These are phyloP conservation scores for Paracamarosporium sp. DNA, from an alignment of 2,329 filamentous ascomycete species.

Conservation along the genomic window DNA sequence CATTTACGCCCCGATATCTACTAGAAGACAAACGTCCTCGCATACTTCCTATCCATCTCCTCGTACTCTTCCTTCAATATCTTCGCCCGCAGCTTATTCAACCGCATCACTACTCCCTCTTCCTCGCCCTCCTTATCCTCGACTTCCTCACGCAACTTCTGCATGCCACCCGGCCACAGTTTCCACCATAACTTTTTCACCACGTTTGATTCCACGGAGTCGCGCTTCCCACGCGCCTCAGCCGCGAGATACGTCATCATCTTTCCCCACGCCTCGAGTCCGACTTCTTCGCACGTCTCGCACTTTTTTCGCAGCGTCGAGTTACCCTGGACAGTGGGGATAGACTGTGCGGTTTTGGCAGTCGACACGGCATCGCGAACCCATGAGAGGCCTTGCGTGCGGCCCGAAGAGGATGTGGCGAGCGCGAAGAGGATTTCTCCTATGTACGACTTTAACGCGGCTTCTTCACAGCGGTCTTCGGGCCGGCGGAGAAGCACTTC, in stretches of 20 bases:
- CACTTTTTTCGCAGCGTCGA: conserved; percentile 66
- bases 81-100: conserved; percentile 42
- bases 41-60: conserved; percentile 44
- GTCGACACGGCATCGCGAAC: conserved; percentile 80
- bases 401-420: conserved; percentile 49
- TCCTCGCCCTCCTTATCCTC: conserved; percentile 43
- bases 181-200: conserved; percentile 34
- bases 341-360: conserved; percentile 68
- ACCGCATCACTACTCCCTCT: conserved; percentile 39
- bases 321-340: conserved; percentile 53
- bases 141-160: conserved; percentile 34
- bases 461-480: conserved; percentile 79
- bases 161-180: conserved; percentile 25
- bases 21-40: conserved; percentile 44
- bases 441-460: conserved; percentile 85
- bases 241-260: conserved; percentile 76
- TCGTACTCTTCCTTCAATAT: conserved; percentile 43
- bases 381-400: conserved; percentile 79
- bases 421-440: conserved; percentile 89
- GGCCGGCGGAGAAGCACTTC: conserved; percentile 69
- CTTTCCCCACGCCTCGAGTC: conserved; percentile 79
- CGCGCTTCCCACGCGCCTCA: conserved; percentile 47
- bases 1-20: not conserved
- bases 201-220: conserved; percentile 26
- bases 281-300: conserved; percentile 76